phyloP scores from a whole-genome alignment of 2,329 filamentous ascomycete species.

The Aureobasidium leucospermi region DNA sequence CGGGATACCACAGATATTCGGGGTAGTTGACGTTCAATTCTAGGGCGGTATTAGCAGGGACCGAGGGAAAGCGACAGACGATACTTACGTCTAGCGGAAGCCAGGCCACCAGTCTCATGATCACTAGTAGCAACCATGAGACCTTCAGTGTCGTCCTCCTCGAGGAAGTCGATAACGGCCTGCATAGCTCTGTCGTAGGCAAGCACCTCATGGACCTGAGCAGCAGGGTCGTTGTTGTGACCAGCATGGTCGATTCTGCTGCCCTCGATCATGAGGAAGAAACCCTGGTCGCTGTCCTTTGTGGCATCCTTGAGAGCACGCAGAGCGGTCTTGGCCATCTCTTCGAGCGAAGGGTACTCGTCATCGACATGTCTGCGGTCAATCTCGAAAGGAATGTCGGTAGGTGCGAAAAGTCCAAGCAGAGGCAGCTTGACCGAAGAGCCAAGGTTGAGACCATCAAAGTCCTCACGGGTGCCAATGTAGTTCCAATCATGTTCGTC shows the following conservation, averaged over 20 bases:
- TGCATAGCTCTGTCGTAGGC: constrained; percentile 86
- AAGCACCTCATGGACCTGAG: constrained; percentile 72
- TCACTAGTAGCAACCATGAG: constrained; percentile 87
- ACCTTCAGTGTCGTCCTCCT: constrained; percentile 63
- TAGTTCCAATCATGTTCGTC: constrained; percentile 77
- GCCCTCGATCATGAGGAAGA: constrained; percentile 98
- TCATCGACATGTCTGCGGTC: constrained; percentile 75
- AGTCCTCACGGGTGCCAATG: constrained; percentile 61
- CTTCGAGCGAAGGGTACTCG: constrained; percentile 77
- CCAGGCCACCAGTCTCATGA: constrained; percentile 89
- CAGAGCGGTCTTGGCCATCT: constrained; percentile 83
- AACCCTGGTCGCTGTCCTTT: constrained; percentile 76
- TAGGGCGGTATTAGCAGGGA: constrained; percentile 18
- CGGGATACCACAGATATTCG: constrained; percentile 73
- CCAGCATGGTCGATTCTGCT: constrained; percentile 94
- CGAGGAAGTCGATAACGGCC: constrained; percentile 76
- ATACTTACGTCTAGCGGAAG: constrained; percentile 65
- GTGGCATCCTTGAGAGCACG: constrained; percentile 74
- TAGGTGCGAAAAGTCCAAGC: constrained; percentile 74
- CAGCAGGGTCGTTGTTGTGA: constrained; percentile 49
- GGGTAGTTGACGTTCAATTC: constrained; percentile 57
- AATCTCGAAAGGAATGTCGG: constrained; percentile 87
- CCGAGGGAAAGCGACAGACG: neutral
- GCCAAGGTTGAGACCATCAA: constrained; percentile 66
- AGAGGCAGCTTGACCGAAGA: constrained; percentile 70